phyloP scores from a whole-genome alignment of 2,329 filamentous ascomycete species.

The Myriosclerotinia scirpicola region DNA sequence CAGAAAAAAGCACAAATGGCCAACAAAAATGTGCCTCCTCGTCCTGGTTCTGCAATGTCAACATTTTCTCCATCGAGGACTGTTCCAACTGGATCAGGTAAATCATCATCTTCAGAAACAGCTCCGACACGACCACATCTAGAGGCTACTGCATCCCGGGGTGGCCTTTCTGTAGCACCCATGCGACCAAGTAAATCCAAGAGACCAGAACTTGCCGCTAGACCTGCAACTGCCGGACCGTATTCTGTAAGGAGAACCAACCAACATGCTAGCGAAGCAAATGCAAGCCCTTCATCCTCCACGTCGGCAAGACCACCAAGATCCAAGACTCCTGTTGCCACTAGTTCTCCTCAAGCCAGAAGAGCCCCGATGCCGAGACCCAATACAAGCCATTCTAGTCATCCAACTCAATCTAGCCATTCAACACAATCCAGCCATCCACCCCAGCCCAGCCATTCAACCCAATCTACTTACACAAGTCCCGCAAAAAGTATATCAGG shows the following conservation, averaged over 20 bases:
- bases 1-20: constrained; percentile 66
- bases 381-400: constrained; percentile 41
- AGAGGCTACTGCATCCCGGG: constrained; percentile 46
- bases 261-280: constrained; percentile 37
- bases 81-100: constrained; percentile 40
- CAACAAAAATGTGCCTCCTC: constrained; percentile 52
- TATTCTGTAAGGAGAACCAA: constrained; percentile 56
- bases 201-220: constrained; percentile 55
- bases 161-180: constrained; percentile 62
- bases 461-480: constrained; percentile 43
- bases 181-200: constrained; percentile 57
- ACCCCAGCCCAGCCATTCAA: constrained; percentile 37
- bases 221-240: constrained; percentile 64
- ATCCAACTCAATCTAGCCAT: constrained; percentile 37
- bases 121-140: constrained; percentile 46
- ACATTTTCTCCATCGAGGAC: constrained; percentile 55
- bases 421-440: constrained; percentile 40
- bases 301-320: constrained; percentile 46
- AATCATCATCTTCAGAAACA: constrained; percentile 42
- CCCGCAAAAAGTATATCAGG: constrained; percentile 44
- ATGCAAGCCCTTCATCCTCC: constrained; percentile 39
- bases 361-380: constrained; percentile 33
- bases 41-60: constrained; percentile 65
- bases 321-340: constrained; percentile 50
- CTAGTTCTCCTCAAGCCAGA: constrained; percentile 43